Base-by-base conservation (phyloP, 2,329 filamentous ascomycete genomes). In the Colletotrichum simmondsii region DNA sequence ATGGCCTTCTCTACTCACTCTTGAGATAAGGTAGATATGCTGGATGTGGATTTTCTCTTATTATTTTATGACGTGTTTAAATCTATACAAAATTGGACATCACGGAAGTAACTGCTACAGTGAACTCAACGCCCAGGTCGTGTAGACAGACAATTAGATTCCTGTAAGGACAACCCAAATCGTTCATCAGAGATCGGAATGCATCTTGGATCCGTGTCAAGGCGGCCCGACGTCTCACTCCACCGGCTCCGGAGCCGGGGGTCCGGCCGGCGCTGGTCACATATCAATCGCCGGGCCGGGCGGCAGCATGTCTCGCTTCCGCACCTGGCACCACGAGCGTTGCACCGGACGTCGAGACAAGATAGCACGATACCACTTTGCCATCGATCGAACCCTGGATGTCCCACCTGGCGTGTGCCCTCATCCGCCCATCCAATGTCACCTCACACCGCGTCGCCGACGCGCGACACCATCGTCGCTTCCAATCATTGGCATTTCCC, bases 401-500 rank as follows among this genome's bases (percentile, higher is more conserved):
- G 49, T 71, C 49, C 56, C 68, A 52, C 22, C 57, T 35, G 42
- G 42, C 42, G 68, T 24, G 64, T 32, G 22, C 62, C 42, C 19
- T 42, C 32, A 32, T 5, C 32, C 42, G 14, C 12, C 28, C 32
- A 16, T 24, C 11, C 11, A 67, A 64, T 68, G 66, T 64, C 58
- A 57, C 59, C 28, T 46, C 59, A 30, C 68, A 35, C 53, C 28
- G 63, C 57, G 49, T 67, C 52, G 59, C 30, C 65, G 28, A 62
- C 64, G 68, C 64, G 64, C 49, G 57, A 42, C 37, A 5, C 49
- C 68, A 61, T 42, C 57, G 57, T 28, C 11, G 32, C 46, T 32
- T 12, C 57, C 11, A 54, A 56, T 56, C 57, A 62, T 49, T n/a
- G 42, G 19, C 42, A n/a, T n/a, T 19, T 19, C 42, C 42, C 42